phyloP scores from a whole-genome alignment of 1,284 basidiomycete genomes.

The Rhizopogon parksii region DNA sequence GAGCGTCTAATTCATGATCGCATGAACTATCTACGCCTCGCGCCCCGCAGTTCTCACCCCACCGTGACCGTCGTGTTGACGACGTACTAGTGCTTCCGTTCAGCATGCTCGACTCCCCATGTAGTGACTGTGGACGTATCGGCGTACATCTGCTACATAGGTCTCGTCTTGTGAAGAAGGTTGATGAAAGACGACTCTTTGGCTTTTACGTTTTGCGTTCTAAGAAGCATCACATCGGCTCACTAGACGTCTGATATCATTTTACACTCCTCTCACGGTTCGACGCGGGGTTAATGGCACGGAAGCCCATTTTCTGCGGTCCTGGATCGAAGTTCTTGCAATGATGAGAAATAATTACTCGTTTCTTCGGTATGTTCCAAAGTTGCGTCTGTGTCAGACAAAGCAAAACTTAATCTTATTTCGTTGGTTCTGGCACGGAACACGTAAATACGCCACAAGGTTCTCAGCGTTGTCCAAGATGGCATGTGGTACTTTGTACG shows the following conservation, averaged over 20 bases:
- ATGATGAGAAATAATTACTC: neutral
- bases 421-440: neutral
- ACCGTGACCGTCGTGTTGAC: too few relatives aligned
- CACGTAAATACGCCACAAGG: neutral
- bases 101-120: too few relatives aligned
- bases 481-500: neutral
- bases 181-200: slow-evolving; percentile 2
- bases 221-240: neutral
- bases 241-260: neutral
- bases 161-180: neutral
- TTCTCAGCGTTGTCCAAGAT: neutral
- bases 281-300: neutral
- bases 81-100: neutral
- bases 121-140: too few relatives aligned
- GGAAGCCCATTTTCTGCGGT: neutral
- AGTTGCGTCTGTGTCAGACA: neutral
- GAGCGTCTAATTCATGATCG: too few relatives aligned
- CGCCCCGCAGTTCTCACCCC: too few relatives aligned
- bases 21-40: too few relatives aligned
- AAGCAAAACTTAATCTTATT: slow-evolving; percentile 1
- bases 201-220: slow-evolving; percentile 3
- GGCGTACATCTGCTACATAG: neutral
- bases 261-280: neutral
- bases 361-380: neutral
- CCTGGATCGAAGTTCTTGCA: neutral